Evolutionary conservation across 169 alveolate species (phyloP), one percentile per base, ranked within the genome.

Genomic region (Ichthyophthirius multifiliis): DNA sequence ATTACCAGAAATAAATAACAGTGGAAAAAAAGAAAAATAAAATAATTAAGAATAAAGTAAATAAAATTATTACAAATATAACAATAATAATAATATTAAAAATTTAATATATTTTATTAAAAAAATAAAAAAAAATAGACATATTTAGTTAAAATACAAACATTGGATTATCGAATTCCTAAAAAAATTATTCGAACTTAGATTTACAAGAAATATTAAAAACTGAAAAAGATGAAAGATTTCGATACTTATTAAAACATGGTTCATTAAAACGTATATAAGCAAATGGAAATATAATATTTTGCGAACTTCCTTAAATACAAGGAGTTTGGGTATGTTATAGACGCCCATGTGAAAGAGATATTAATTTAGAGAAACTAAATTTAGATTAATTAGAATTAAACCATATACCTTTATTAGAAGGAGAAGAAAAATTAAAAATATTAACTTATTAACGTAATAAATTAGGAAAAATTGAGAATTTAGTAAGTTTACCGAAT

Each of bases 271-370:
- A 92, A 35, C 77, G 94, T 65, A 90, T 90, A 23, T 96, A 94
- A 85, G 92, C 87, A 18, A 93, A 90, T 45, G 97, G 93, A 32
- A 93, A 92, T 75, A 92, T 94, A 7, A 86, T 94, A 13, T 94
- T 89, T 78, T 92, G 95, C 27, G 96, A 94, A 75, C 74, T 94
- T 13, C 95, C 95, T 0, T 89, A 93, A 82, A 90, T 94, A 15
- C 96, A 95, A 39, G 96, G 94, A 39, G 92, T 90, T 15, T 84
- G 93, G 79, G 97, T 94, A 65, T 90, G 93, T 43, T 94, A 94
- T 80, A 80, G 97, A 63, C 89, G 92, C 65, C 96, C 96, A 31
- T 83, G 89, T 46, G 95, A 89, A 74, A 63, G 97, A 48, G 89
- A 89, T 75, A 79, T 88, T 9, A 88, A 90, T 64, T 89, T 88